phyloP scores from a whole-genome alignment of 2,329 filamentous ascomycete genomes.

The Fusarium sambucinum region DNA sequence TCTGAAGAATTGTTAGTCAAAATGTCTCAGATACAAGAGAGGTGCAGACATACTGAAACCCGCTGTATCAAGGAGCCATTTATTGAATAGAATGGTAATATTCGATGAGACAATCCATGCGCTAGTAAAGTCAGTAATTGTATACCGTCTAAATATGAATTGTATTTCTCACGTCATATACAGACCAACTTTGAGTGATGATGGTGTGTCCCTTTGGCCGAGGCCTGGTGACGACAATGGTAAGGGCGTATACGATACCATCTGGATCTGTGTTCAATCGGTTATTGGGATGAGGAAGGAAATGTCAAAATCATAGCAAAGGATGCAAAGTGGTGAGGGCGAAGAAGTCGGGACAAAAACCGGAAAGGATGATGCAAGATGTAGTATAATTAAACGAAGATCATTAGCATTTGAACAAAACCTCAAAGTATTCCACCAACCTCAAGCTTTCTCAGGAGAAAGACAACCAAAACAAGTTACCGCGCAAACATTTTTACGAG shows the following conservation, averaged over 20 bases:
- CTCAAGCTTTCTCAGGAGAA: neutral
- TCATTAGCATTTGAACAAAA: neutral
- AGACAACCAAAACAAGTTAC: neutral
- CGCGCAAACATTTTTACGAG: neutral
- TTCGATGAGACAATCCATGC: slow-evolving; percentile 24
- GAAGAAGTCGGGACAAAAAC: neutral
- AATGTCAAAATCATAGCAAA: neutral
- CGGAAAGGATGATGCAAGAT: neutral
- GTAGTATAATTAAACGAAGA: neutral
- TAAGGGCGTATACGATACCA: slow-evolving; percentile 1
- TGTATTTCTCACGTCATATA: slow-evolving; percentile 17
- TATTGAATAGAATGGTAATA: slow-evolving; percentile 17
- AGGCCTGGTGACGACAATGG: neutral
- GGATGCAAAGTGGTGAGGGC: neutral
- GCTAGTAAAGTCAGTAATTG: neutral
- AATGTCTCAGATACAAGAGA: accelerated
- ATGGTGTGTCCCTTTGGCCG: neutral
- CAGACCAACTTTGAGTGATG: neutral
- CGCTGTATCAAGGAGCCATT: slow-evolving; percentile 20
- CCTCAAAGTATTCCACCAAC: no score
- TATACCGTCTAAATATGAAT: accelerated
- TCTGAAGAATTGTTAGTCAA: slow-evolving; percentile 1
- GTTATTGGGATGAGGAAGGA: neutral
- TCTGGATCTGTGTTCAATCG: neutral
- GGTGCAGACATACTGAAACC: slow-evolving; percentile 14